A percentile compares a stretch with the other conserved stretches of the same genome.
Conservation (phyloP, 352 stramenopile genomes). For the Thraustochytrium striatum region DNA sequence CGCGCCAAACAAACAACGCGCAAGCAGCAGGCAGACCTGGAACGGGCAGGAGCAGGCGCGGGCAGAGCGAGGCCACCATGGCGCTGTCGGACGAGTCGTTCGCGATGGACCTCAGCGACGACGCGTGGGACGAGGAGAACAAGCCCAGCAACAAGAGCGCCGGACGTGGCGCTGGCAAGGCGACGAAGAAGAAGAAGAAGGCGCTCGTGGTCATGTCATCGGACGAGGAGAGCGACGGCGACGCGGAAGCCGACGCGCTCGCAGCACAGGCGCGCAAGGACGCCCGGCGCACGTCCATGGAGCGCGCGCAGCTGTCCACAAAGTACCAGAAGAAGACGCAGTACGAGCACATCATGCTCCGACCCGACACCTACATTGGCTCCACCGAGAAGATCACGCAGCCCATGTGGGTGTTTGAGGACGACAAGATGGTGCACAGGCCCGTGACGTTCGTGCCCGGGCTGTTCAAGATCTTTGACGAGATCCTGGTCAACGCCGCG, state of each 20-base stretch:
- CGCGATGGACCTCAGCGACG: too few species aligned
- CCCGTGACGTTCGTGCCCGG: slow-evolving; percentile 85
- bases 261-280: neutral
- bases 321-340: slow-evolving; percentile 95
- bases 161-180: neutral
- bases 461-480: slow-evolving; percentile 98
- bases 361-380: slow-evolving; percentile 91
- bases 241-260: neutral
- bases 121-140: too few species aligned
- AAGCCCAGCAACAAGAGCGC: neutral
- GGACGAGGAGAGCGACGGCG: neutral
- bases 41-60: too few species aligned
- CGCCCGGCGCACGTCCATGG: slow-evolving; percentile 40
- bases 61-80: too few species aligned
- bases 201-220: neutral
- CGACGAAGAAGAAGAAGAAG: slow-evolving; percentile 30
- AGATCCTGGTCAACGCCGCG: slow-evolving; percentile 98
- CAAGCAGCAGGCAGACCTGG: too few species aligned
- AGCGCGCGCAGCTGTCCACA: slow-evolving; percentile 42
- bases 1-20: too few species aligned
- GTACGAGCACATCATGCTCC: slow-evolving; percentile 93
- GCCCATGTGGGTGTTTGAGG: slow-evolving; percentile 84
- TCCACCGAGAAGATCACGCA: slow-evolving; percentile 87
- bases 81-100: too few species aligned
- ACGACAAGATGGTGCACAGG: slow-evolving; percentile 73